phyloP scores from a whole-genome alignment of 2,329 filamentous ascomycete species.

The Fusarium poae region DNA sequence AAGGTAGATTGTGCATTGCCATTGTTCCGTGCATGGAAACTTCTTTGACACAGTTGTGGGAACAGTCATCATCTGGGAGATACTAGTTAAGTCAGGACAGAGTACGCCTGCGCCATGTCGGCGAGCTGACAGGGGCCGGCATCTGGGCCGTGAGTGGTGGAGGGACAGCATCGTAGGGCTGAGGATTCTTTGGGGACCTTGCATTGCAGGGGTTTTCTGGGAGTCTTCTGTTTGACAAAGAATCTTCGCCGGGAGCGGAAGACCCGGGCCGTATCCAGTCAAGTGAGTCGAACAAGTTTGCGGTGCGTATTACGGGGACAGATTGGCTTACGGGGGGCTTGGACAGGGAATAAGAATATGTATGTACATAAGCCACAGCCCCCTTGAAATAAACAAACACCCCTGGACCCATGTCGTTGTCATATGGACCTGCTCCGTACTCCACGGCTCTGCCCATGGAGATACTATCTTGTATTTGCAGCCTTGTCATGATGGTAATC shows the following conservation, averaged over 20 bases:
- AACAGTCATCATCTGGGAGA: constrained; percentile 25
- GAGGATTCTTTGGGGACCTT: constrained; percentile 35
- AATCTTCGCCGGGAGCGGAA: constrained; percentile 29
- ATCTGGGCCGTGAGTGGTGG: constrained; percentile 35
- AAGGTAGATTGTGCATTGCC: constrained; percentile 24
- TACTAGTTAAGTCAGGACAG: not conserved
- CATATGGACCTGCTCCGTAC: constrained; percentile 11
- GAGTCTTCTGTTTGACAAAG: constrained; percentile 9
- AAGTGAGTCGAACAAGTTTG: constrained; percentile 10
- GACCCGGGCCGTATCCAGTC: constrained; percentile 34
- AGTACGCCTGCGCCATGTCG: constrained; percentile 42
- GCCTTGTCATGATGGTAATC: constrained; percentile 3
- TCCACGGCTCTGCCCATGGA: constrained; percentile 29
- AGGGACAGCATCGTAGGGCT: constrained; percentile 38
- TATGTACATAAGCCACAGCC: constrained; percentile 48
- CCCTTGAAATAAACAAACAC: constrained; percentile 28
- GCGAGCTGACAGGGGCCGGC: constrained; percentile 41
- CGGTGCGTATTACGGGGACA: constrained; percentile 22
- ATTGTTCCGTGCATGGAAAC: constrained; percentile 36
- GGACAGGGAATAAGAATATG: constrained; percentile 31
- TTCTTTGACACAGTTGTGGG: constrained; percentile 26
- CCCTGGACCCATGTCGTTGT: constrained; percentile 25
- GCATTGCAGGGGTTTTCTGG: constrained; percentile 26
- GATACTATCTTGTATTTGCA: not conserved
- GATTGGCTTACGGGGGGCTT: constrained; percentile 37